Conservation (phyloP, 2,329 filamentous ascomycete species). For the Curvularia verruculosa region DNA sequence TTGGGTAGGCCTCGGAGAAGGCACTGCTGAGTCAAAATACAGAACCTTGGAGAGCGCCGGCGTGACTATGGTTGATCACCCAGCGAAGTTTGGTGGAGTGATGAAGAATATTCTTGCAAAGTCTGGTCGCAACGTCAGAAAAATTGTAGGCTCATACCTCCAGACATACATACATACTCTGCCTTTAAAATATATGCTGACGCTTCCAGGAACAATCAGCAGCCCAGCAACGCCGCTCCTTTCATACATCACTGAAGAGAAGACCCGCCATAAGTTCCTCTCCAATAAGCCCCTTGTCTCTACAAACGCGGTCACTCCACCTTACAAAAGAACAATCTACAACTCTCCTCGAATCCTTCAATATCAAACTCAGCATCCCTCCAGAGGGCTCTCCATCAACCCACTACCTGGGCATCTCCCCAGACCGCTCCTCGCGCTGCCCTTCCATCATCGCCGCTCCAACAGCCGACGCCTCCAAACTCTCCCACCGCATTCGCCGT, state of each 20-base stretch:
- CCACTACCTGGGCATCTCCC: slow-evolving; percentile 66
- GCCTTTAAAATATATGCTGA: slow-evolving; percentile 2
- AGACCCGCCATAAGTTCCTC: slow-evolving; percentile 17
- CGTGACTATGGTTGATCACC: slow-evolving; percentile 74
- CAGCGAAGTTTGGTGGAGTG: slow-evolving; percentile 72
- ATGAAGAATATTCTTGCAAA: slow-evolving; percentile 66
- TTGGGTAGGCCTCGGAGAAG: slow-evolving; percentile 70
- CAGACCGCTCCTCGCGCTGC: slow-evolving; percentile 66
- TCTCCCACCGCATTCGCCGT: slow-evolving; percentile 54
- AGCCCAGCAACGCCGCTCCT: slow-evolving; percentile 57
- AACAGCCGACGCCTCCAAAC: slow-evolving; percentile 51
- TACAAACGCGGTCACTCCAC: slow-evolving; percentile 61
- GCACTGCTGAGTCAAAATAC: slow-evolving; percentile 69
- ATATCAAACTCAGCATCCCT: slow-evolving; percentile 55
- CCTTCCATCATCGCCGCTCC: slow-evolving; percentile 70
- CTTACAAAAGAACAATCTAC: slow-evolving; percentile 61
- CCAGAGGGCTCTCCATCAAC: slow-evolving; percentile 36
- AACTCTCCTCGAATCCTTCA: slow-evolving; percentile 61
- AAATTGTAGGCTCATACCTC: slow-evolving; percentile 40
- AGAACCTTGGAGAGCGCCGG: slow-evolving; percentile 69
- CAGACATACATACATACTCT: not conserved
- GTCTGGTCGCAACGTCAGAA: slow-evolving; percentile 49
- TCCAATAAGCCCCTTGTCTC: not conserved
- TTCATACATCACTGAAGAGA: slow-evolving; percentile 46
- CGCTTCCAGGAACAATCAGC: slow-evolving; percentile 41